Percentiles rank a stretch among this genome's conserved stretches.
phyloP scores from a whole-genome alignment of 306 rosid genomes.

The Alnus glutinosa region DNA sequence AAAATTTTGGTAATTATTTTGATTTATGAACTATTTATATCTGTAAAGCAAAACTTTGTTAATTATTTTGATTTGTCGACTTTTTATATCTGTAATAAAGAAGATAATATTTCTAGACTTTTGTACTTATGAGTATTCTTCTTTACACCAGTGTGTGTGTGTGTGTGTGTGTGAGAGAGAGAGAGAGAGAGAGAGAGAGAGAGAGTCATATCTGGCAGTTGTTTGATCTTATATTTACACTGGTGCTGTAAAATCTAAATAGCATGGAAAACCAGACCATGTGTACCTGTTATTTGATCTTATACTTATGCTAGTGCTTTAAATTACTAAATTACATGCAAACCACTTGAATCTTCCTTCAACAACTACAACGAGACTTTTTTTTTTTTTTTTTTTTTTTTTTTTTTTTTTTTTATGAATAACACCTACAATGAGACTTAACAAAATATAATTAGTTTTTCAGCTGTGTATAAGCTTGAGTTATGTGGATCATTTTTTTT shows the following conservation, averaged over 20 bases:
- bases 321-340: not conserved
- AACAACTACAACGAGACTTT: no score
- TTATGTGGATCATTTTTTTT: no score
- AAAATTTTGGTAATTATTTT: not conserved
- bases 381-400: no score
- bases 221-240: not conserved
- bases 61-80: not conserved
- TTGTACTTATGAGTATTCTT: not conserved
- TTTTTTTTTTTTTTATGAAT: no score
- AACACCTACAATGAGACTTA: no score
- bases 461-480: no score
- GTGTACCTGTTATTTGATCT: not conserved
- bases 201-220: not conserved
- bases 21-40: not conserved
- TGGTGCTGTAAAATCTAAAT: constrained; percentile 11
- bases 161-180: not conserved
- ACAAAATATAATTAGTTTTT: no score
- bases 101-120: not conserved
- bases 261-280: constrained; percentile 13
- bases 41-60: not conserved
- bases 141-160: not conserved
- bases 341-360: not conserved
- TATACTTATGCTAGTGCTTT: not conserved
- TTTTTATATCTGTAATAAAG: not conserved
- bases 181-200: not conserved